Percentiles rank a stretch among this genome's conserved stretches.
These are phyloP conservation scores for Saposhnikovia divaricata DNA, from an alignment of 129 eudicot species.

Conservation along the genomic window DNA sequence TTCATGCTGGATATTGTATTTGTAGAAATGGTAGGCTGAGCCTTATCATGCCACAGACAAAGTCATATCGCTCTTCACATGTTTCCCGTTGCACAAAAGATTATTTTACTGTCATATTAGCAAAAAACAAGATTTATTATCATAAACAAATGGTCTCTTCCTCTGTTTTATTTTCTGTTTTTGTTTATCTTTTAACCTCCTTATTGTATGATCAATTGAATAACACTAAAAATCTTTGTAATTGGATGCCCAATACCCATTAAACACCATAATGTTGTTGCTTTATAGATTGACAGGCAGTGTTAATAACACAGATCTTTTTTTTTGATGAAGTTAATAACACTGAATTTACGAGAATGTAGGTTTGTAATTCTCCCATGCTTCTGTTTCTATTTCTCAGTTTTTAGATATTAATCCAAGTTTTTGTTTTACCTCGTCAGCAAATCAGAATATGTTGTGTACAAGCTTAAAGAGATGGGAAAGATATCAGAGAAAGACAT, in stretches of 20 bases:
- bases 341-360: not conserved
- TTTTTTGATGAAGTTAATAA: not conserved
- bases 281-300: not conserved
- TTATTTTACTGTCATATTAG: not conserved
- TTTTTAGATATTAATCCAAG: not conserved
- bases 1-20: not conserved
- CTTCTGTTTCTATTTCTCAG: not conserved
- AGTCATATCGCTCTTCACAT: not conserved
- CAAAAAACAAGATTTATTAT: not conserved
- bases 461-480: constrained; percentile 74
- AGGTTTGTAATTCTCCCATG: not conserved
- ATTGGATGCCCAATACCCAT: not conserved
- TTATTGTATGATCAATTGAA: not conserved
- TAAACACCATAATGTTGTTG: not conserved
- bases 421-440: constrained; percentile 20
- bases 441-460: constrained; percentile 67
- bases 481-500: constrained; percentile 65
- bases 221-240: not conserved
- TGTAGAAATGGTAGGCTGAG: not conserved
- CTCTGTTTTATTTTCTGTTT: not conserved
- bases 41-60: not conserved
- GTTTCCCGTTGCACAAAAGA: not conserved
- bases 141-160: not conserved
- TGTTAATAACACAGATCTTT: not conserved
- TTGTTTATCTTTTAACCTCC: not conserved